Base-by-base conservation (phyloP, 2,329 filamentous ascomycete species). In the Xylariaceae sp. region DNA sequence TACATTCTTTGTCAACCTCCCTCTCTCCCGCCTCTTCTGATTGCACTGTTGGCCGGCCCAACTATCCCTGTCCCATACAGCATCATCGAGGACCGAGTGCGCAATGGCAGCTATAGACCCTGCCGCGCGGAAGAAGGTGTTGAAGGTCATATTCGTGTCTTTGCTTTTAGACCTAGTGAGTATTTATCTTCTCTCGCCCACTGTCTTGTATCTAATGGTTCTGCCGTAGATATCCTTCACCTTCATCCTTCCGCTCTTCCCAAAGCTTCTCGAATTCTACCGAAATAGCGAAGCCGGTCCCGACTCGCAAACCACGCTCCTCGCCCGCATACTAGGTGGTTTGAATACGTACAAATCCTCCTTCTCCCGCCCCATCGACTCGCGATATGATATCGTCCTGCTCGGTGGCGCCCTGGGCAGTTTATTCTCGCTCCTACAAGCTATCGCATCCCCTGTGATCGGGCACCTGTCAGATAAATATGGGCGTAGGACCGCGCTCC, bases 161-260 rank as follows among this genome's bases (percentile, higher is more conserved):
- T 75, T 97, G 33, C 76, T 97, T 14, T 76, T 97, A 11, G 92
- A 97, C 67, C 69, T 97, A 69, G 92, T 96, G 78, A 55, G 79
- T 16, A 65, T 40, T 8, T 35, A 25, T 32, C 6, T 27, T 16
- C 5, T n/a, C 22, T 7, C 10, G 20, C 25, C 10, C 17, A n/a
- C 16, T 27, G 20, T 35, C 47, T 44, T 44, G 56, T 36, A 47
- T 44, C 36, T 37, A 22, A 46, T 39, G 8, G 19, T 17, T 20
- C 14, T 36, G 27, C 7, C 17, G 23, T 53, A 96, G 92, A 88
- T 97, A 61, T 96, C 92, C 45, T 98, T 98, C 67, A 98, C 93
- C 22, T 96, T 98, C 65, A 97, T 97, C 64, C 84, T 98, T 7
- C 93, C 93, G 0, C 81, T 98, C 27, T 98, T 97, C 65, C 93